Percentiles rank a stretch among this genome's conserved stretches.
Evolutionary conservation across 192 early-diverging fungal species (phyloP).

Genomic region (Funneliformis geosporum): DNA sequence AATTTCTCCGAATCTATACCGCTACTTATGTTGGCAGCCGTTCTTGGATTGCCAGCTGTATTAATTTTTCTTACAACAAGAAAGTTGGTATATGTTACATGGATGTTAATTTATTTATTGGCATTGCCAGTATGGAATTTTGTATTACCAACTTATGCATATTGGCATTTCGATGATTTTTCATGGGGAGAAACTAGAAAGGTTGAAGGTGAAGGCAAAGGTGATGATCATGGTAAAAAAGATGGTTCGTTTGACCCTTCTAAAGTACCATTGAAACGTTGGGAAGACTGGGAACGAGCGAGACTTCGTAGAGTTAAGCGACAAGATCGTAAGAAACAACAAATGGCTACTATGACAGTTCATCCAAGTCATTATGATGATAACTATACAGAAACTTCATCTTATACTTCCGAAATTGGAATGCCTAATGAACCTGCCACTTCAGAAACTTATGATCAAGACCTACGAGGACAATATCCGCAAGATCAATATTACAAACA

Average conservation of each 20-base stretch:
- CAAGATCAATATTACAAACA: too few species aligned
- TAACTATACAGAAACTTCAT: not conserved
- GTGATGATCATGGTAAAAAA: constrained; percentile 72
- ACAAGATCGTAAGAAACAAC: constrained; percentile 41
- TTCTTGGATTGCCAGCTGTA: constrained; percentile 85
- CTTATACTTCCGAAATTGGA: not conserved
- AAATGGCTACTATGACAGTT: constrained; percentile 30
- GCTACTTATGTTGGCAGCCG: constrained; percentile 72
- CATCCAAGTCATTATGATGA: not conserved
- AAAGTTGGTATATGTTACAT: constrained; percentile 81
- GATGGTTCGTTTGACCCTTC: constrained; percentile 82
- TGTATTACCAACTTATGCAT: constrained; percentile 85
- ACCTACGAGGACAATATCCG: too few species aligned
- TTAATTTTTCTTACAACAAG: constrained; percentile 87
- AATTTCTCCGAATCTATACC: constrained; percentile 60
- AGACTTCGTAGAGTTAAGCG: constrained; percentile 74
- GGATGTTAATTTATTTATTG: constrained; percentile 85
- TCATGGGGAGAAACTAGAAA: constrained; percentile 81
- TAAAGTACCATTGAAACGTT: constrained; percentile 61
- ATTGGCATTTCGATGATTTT: constrained; percentile 94
- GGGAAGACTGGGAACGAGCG: constrained; percentile 66
- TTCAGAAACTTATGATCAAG: too few species aligned
- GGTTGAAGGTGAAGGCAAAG: constrained; percentile 70
- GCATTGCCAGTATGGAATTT: constrained; percentile 95
- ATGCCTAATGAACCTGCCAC: too few species aligned